Evolutionary conservation across 306 rosid genomes (phyloP).

Genomic region (Prunus dulcis): DNA sequence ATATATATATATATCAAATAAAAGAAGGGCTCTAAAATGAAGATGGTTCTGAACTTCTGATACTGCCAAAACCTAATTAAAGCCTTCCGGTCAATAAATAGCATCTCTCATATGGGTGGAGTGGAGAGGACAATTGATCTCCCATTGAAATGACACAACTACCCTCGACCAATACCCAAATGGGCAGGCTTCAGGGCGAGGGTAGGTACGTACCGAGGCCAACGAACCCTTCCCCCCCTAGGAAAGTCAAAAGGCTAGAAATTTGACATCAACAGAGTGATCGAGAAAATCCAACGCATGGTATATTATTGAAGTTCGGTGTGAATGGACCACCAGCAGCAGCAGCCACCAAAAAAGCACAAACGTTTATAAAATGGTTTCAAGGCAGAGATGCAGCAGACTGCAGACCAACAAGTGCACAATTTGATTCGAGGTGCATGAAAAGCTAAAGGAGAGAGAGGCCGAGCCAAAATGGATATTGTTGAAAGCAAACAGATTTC

Average conservation of each 20-base stretch:
- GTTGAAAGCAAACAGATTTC: slow-evolving; percentile 25
- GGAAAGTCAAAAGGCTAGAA: neutral
- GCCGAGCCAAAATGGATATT: slow-evolving; percentile 44
- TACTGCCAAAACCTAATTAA: neutral
- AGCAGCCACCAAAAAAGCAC: neutral
- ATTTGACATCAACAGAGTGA: neutral
- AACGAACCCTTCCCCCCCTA: neutral
- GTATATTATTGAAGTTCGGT: neutral
- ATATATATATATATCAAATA: too few species aligned
- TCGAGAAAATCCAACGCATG: neutral
- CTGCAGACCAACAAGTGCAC: neutral
- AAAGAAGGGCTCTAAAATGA: too few species aligned
- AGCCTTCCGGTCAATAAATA: neutral
- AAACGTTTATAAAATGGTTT: neutral
- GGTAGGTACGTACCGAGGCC: neutral
- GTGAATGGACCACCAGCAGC: neutral
- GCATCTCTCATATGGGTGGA: neutral
- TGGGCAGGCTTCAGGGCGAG: neutral
- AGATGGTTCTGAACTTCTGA: neutral
- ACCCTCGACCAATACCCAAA: neutral
- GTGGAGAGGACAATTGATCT: neutral
- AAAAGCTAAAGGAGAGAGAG: neutral
- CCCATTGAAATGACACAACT: neutral
- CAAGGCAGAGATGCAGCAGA: neutral
- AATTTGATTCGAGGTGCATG: neutral